A percentile compares a stretch with the other conserved stretches of the same genome.
Conservation (phyloP, 179 eudicot genomes). For the Spinacia oleracea region DNA sequence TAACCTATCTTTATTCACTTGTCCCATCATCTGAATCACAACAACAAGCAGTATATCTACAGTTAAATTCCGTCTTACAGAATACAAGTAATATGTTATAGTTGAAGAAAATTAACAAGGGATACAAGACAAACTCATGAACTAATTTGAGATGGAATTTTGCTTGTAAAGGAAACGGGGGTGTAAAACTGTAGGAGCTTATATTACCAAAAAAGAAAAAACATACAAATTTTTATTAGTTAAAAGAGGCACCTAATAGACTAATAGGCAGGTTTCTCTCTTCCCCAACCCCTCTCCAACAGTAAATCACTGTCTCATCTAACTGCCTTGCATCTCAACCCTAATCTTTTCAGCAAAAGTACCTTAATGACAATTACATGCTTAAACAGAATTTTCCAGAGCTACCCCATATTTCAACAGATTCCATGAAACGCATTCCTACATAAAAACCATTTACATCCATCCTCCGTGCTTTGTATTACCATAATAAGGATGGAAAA, state of each 20-base stretch:
- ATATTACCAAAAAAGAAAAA: not conserved
- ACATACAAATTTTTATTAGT: not conserved
- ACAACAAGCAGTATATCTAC: slow-evolving; percentile 12
- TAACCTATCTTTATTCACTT: slow-evolving; percentile 75
- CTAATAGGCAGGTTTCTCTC: not conserved
- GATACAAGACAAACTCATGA: not conserved
- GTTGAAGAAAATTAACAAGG: not conserved
- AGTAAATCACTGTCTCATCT: not conserved
- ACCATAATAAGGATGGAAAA: not conserved
- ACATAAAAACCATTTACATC: not conserved
- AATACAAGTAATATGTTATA: not conserved
- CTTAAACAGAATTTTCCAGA: not conserved
- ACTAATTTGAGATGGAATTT: not conserved
- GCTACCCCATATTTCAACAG: not conserved
- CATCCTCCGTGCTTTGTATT: not conserved
- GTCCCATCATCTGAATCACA: slow-evolving; percentile 81
- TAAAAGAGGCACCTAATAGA: not conserved
- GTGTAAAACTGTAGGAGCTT: not conserved
- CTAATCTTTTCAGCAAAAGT: too few relatives aligned
- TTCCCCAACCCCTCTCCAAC: not conserved
- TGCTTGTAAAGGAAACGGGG: not conserved
- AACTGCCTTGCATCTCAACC: not conserved
- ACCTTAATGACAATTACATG: not conserved
- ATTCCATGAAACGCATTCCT: not conserved
- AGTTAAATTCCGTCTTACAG: not conserved